phyloP scores from a whole-genome alignment of 371 early-diverging fungal genomes.

The Funneliformis caledonium region DNA sequence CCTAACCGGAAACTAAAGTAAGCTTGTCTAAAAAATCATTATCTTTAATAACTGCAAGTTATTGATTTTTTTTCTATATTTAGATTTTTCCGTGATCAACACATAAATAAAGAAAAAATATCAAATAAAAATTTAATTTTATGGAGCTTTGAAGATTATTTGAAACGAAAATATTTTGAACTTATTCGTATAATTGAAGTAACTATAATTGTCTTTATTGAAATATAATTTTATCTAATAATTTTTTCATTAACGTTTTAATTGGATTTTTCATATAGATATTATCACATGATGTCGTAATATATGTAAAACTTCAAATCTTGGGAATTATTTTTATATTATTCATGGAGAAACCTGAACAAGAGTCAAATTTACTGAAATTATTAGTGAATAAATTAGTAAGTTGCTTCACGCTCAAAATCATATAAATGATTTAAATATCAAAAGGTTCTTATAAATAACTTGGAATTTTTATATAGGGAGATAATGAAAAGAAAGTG shows the following conservation, averaged over 20 bases:
- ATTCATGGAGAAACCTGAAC: conserved; percentile 88
- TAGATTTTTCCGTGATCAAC: conserved; percentile 87
- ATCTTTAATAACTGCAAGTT: background rate
- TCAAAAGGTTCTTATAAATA: too few species aligned
- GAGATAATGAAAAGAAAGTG: conserved; percentile 88
- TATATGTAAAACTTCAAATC: conserved; percentile 80
- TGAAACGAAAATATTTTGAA: conserved; percentile 90
- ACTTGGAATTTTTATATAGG: conserved; percentile 48
- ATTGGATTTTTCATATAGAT: conserved; percentile 49
- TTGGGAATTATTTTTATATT: conserved; percentile 77
- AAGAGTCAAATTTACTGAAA: conserved; percentile 91
- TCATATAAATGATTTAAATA: background rate
- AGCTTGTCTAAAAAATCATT: background rate
- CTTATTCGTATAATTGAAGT: conserved; percentile 84
- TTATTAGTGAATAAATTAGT: conserved; percentile 90
- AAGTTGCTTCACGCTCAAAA: background rate
- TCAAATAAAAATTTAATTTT: conserved; percentile 74
- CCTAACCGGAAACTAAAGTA: conserved; percentile 82
- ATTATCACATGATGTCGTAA: conserved; percentile 83
- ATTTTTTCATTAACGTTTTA: background rate
- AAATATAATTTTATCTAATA: background rate
- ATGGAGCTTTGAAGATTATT: conserved; percentile 93
- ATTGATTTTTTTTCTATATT: background rate
- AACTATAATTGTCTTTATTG: conserved; percentile 34
- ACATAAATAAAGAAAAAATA: conserved; percentile 63